Evolutionary conservation across 148 eudicot genomes (phyloP), one percentile per base, ranked within the genome.

Genomic region (Fagopyrum esculentum): DNA sequence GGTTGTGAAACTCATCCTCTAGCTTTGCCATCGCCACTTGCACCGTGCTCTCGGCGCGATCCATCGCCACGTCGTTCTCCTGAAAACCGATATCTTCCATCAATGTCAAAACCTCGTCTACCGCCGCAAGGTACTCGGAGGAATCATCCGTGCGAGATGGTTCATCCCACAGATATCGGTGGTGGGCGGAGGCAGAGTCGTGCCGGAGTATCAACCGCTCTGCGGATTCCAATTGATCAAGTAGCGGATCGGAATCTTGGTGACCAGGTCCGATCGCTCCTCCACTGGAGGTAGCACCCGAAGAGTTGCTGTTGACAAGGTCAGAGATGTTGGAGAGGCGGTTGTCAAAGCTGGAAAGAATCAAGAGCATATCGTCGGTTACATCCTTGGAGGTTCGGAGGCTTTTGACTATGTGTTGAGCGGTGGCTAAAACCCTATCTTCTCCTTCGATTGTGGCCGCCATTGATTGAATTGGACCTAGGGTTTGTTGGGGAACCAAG

Each of bases 391-490:
- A 84, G 6, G 89, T 81, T 55, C 86, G 82, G 17, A 96, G 90
- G 61, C 81, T 75, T 60, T 92, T 84, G 48, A 96, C 89, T 78
- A 96, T 96, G 17, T 87, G 90, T 73, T 96, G 96, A 8, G 99
- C 99, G 0, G 98, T 84, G 11, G 98, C 99, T n/a, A 96, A 78
- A 3, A 95, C 96, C 74, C 90, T 86, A 7, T 95, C 97, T 66
- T 95, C 79, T 0, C 97, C 97, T n/a, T 90, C 94, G 3, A 86
- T 80, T 4, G 89, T 84, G 60, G 97, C 83, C 80, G 90, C 89
- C 74, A 71, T 71, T 4, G 19, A 19, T 19, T 15, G 43, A 71
- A 13, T 1, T 46, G 3, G 46, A 6, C 3, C 15, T 49, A 71
- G 74, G 74, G 74, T 71, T 71, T 71, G 63, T 17, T 7, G 46